Percentiles rank a stretch among this genome's conserved stretches.
Evolutionary conservation across 1,284 basidiomycete genomes (phyloP).

Genomic region (Leucoagaricus sp.): DNA sequence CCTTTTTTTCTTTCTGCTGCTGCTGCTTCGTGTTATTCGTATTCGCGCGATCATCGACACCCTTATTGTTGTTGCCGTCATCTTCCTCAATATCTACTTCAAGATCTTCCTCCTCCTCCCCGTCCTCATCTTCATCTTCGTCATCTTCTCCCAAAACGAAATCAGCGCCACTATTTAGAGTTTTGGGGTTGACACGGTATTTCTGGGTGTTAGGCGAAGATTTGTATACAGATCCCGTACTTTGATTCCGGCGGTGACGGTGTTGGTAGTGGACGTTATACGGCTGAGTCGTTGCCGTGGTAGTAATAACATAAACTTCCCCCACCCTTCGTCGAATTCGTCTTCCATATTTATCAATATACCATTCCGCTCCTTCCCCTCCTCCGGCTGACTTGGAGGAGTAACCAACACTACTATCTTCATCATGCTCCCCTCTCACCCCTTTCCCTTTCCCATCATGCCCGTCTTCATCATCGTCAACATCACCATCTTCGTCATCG

Average conservation of each 20-base stretch:
- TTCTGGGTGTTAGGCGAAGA: slow-evolving; percentile 24
- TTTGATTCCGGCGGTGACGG: no score
- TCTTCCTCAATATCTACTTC: slow-evolving; percentile 14
- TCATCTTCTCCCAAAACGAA: background rate
- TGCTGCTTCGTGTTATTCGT: background rate
- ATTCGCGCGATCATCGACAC: background rate
- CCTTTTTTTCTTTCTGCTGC: slow-evolving; percentile 19
- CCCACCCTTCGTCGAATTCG: background rate
- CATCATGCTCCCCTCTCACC: no score
- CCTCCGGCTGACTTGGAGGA: background rate
- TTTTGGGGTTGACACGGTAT: slow-evolving; percentile 10
- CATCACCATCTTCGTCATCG: slow-evolving; percentile 16
- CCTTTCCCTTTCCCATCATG: no score
- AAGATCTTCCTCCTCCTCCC: slow-evolving; percentile 8
- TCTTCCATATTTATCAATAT: slow-evolving; percentile 10
- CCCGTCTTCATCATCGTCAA: slow-evolving; percentile 21
- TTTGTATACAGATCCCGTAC: slow-evolving; percentile 20
- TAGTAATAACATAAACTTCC: background rate
- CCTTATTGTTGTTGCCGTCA: background rate
- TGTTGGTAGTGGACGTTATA: no score
- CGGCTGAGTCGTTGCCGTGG: no score
- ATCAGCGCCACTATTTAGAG: slow-evolving; percentile 2
- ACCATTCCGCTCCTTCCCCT: slow-evolving; percentile 6
- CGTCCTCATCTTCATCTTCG: background rate
- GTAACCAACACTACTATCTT: no score